Base-by-base conservation (phyloP, 2,329 filamentous ascomycete species). In the Berkeleyomyces rouxiae region DNA sequence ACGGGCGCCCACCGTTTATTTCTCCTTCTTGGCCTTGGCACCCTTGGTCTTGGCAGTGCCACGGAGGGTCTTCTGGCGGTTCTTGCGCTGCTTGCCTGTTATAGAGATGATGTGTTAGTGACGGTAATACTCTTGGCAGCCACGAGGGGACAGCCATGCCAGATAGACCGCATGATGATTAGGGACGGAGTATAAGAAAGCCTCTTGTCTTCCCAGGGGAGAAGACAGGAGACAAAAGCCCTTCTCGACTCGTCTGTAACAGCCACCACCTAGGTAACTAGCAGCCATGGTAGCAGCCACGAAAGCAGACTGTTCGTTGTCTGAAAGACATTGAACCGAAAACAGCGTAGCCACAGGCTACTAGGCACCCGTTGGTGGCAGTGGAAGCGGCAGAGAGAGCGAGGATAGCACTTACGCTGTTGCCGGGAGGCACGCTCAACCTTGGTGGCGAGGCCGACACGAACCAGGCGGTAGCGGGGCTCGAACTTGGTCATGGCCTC, bases 401-500 rank as follows among this genome's bases (percentile, higher is more conserved):
- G 58, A 62, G 46, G 66, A 61, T 66, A 59, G 63, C 71, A 95
- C 92, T 75, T 91, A 96, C 93, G 91, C 81, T 99, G 93, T 82
- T 99, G 93, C 85, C 93, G 88, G 82, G 85, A 90, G 73, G 93
- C 85, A 82, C 91, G 92, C 88, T 99, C 93, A 77, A 90, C 83
- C 89, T 97, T 97, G 77, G 78, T 83, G 74, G 90, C 92, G 72
- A 89, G 82, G 75, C 92, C 93, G 75, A 96, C 89, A 71, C 93
- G 86, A 77, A 99, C 84, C 72, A 96, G 85, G 79, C 93, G 87
- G 87, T 96, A 96, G 80, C 87, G 87, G 73, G 93, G 93, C 86
- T 99, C 93, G 79, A 97, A 99, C 82, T 97, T 97, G 89, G 96
- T 96, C 86, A 99, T 86, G 73, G 91, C 90, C 84, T 99, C 93